phyloP scores from a whole-genome alignment of 352 stramenopile genomes.

The Thraustochytrium striatum region DNA sequence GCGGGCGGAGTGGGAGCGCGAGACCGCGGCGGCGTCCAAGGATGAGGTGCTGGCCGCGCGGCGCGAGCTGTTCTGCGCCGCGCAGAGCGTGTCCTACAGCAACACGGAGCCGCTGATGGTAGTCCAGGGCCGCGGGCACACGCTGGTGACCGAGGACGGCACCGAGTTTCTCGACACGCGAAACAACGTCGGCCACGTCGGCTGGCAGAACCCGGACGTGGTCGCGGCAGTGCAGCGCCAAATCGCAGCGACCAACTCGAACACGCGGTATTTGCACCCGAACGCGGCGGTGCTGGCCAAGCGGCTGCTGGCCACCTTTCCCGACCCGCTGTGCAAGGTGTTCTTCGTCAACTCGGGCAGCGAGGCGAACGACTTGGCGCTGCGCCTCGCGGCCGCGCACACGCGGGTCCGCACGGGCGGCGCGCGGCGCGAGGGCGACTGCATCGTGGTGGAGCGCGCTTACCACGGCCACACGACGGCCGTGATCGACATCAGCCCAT shows the following conservation, averaged over 20 bases:
- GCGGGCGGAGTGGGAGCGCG: background rate
- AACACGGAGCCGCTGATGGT: slow-evolving; percentile 48
- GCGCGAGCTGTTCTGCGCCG: slow-evolving; percentile 3
- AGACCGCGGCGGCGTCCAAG: background rate
- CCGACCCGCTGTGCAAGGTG: slow-evolving; percentile 56
- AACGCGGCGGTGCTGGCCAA: slow-evolving; percentile 59
- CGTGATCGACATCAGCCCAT: slow-evolving; percentile 66
- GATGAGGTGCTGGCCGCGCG: background rate
- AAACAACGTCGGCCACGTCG: slow-evolving; percentile 74
- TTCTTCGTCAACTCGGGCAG: slow-evolving; percentile 73
- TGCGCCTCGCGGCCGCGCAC: slow-evolving; percentile 64
- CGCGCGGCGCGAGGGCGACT: slow-evolving; percentile 41
- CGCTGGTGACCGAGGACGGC: slow-evolving; percentile 48
- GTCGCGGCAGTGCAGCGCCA: slow-evolving; percentile 61
- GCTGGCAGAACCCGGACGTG: slow-evolving; percentile 64
- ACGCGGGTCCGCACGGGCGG: slow-evolving; percentile 39
- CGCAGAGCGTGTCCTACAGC: slow-evolving; percentile 40
- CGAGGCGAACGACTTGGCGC: slow-evolving; percentile 77
- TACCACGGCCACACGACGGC: slow-evolving; percentile 74
- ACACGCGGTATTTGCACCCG: slow-evolving; percentile 73
- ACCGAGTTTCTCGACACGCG: slow-evolving; percentile 63
- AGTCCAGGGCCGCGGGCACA: slow-evolving; percentile 40
- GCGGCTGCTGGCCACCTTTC: slow-evolving; percentile 60
- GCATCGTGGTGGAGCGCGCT: slow-evolving; percentile 62
- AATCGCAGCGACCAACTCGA: slow-evolving; percentile 66